Base-by-base conservation (phyloP, 2,329 filamentous ascomycete species). In the Penicillium freii region DNA sequence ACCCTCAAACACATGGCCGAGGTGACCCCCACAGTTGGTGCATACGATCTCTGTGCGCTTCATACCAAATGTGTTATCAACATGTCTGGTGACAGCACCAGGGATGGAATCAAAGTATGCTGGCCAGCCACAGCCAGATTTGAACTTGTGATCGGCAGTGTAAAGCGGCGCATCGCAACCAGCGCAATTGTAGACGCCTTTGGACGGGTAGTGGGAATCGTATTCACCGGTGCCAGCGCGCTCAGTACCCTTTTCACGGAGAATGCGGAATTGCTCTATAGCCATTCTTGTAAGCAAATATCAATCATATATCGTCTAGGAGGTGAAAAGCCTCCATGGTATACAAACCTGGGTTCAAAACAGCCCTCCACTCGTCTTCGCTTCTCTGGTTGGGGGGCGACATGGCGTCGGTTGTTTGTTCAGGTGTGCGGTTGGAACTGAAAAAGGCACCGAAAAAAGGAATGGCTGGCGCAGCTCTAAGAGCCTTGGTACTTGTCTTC, bases 81-180 rank as follows among this genome's bases (percentile, higher is more conserved):
- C 85, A 69, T 93, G 88, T 61, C 93, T 82, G 36, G 85, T 90
- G 13, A 99, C 91, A 0, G 93, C 93, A 2, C 92, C 92, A 0
- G 94, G 93, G 51, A 99, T 85, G 64, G 89, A 93, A 76, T 99
- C 94, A 73, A 93, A 99, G 78, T 97, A 99, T 13, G 94, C 94
- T 0, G 94, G 94, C 94, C 94, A 99, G 60, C 94, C 94, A 76
- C 94, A 99, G 42, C 92, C 91, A 19, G 90, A 95, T 75, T 90
- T 90, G 83, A 99, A 99, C 76, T 99, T 99, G 78, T 96, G 92
- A 62, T 83, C 83, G 29, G 94, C 92, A 75, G 87, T 93, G 84
- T 99, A 99, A 19, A 99, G 85, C 5, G 94, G 92, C 8, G 92
- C 84, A 29, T 87, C 76, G 81, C 94, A 99, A 51, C 85, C 94